phyloP scores from a whole-genome alignment of 257 asterid species.

The Catharanthus roseus region DNA sequence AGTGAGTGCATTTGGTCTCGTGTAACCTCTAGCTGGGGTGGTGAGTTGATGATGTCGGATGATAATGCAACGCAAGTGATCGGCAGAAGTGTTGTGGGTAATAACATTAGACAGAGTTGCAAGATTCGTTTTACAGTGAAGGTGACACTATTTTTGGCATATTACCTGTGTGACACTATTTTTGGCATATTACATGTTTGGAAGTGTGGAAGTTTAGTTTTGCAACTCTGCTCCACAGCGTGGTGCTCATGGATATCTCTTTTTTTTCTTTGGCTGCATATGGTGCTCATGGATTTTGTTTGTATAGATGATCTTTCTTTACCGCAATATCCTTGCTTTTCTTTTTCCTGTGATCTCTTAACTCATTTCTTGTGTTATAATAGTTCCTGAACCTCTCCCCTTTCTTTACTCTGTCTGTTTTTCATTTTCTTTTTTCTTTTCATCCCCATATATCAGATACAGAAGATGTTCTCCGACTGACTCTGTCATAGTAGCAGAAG shows the following conservation, averaged over 20 bases:
- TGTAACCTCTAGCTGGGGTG: background rate
- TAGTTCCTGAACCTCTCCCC: no score
- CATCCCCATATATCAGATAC: constrained; percentile 34
- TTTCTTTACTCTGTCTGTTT: background rate
- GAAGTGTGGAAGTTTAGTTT: no score
- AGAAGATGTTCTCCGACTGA: constrained; percentile 27
- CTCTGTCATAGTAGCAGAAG: constrained; percentile 21
- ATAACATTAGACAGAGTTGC: background rate
- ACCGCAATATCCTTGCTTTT: background rate
- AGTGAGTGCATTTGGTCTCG: background rate
- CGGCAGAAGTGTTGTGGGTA: no score
- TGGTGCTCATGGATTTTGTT: background rate
- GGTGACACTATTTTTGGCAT: background rate
- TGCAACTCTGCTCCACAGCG: background rate
- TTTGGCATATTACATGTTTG: background rate
- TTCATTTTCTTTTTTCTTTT: background rate
- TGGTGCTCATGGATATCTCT: no score
- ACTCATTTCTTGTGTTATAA: no score
- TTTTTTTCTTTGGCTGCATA: no score
- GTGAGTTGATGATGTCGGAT: background rate
- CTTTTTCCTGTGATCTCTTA: background rate
- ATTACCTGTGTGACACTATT: background rate
- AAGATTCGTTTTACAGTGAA: background rate
- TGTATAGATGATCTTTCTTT: background rate
- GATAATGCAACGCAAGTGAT: background rate